phyloP scores from a whole-genome alignment of 1,284 basidiomycete species.

The Apiotrichum mycotoxinovorans region DNA sequence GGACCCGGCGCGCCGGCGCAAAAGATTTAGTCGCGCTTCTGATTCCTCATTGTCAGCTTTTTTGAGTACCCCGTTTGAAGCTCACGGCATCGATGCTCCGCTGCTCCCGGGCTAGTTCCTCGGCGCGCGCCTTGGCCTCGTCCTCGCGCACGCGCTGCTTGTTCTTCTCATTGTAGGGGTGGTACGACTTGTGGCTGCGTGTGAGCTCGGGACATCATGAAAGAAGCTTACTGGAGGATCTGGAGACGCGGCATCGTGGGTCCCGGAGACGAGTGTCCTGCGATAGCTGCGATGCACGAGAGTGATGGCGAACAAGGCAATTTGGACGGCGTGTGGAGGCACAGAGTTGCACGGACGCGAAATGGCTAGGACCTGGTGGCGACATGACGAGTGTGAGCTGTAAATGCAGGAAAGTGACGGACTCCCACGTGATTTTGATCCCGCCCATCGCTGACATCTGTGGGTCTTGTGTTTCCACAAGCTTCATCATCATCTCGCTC shows the following conservation, averaged over 20 bases:
- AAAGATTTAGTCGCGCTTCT: slow-evolving; percentile 33
- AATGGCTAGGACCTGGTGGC: neutral
- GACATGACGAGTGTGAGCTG: too few species aligned
- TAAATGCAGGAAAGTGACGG: neutral
- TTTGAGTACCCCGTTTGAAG: neutral
- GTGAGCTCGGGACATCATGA: neutral
- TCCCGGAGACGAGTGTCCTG: neutral
- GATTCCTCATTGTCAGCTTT: slow-evolving; percentile 31
- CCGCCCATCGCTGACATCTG: slow-evolving; percentile 18
- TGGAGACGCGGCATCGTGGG: slow-evolving; percentile 45
- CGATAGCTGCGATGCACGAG: neutral
- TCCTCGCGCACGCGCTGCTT: slow-evolving; percentile 51
- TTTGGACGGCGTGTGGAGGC: neutral
- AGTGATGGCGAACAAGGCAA: neutral
- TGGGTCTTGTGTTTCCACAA: neutral
- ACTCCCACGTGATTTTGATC: neutral
- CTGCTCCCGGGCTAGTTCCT: slow-evolving; percentile 39
- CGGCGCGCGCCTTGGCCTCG: slow-evolving; percentile 44
- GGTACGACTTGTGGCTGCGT: slow-evolving; percentile 51
- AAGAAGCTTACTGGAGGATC: slow-evolving; percentile 41
- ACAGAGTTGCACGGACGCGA: neutral
- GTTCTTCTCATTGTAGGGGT: slow-evolving; percentile 51
- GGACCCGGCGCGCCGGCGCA: slow-evolving; percentile 39
- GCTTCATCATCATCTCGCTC: neutral
- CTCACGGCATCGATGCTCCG: slow-evolving; percentile 39